Evolutionary conservation across 768 basidiomycete genomes (phyloP).

Genomic region (Leccinum arenicola): DNA sequence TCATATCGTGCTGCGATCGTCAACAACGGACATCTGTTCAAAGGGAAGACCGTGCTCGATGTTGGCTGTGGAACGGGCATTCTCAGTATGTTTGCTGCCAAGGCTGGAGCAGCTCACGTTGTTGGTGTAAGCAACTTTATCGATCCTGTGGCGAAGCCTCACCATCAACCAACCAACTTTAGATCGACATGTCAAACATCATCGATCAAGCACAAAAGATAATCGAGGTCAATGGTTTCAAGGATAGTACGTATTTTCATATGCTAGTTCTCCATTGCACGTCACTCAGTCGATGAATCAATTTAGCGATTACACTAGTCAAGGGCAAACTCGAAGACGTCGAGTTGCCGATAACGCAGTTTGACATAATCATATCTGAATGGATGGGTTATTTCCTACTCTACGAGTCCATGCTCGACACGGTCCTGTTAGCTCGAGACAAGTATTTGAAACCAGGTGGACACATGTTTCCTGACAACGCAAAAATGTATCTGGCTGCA

Average conservation of each 20-base stretch:
- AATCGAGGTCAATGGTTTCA: constrained; percentile 93
- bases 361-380: constrained; percentile 99
- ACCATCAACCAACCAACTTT: constrained; percentile 9
- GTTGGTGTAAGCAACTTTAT: constrained; percentile 66
- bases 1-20: constrained; percentile 94
- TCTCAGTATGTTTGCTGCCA: constrained; percentile 96
- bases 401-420: constrained; percentile 99
- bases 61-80: constrained; percentile 99
- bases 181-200: constrained; percentile 99
- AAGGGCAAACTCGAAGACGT: constrained; percentile 98
- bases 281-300: constrained; percentile 6
- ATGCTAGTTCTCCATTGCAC: neutral
- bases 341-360: constrained; percentile 83
- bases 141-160: constrained; percentile 8
- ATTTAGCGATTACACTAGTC: constrained; percentile 84
- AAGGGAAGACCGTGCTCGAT: constrained; percentile 94
- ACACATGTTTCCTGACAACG: constrained; percentile 94
- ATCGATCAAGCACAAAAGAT: constrained; percentile 99
- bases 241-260: constrained; percentile 68
- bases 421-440: constrained; percentile 94
- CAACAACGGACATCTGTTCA: constrained; percentile 93
- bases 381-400: constrained; percentile 99
- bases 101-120: constrained; percentile 91
- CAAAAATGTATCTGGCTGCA: constrained; percentile 88
- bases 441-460: constrained; percentile 92